phyloP scores from a whole-genome alignment of 495 filamentous ascomycete genomes.

The Evernia prunastri region DNA sequence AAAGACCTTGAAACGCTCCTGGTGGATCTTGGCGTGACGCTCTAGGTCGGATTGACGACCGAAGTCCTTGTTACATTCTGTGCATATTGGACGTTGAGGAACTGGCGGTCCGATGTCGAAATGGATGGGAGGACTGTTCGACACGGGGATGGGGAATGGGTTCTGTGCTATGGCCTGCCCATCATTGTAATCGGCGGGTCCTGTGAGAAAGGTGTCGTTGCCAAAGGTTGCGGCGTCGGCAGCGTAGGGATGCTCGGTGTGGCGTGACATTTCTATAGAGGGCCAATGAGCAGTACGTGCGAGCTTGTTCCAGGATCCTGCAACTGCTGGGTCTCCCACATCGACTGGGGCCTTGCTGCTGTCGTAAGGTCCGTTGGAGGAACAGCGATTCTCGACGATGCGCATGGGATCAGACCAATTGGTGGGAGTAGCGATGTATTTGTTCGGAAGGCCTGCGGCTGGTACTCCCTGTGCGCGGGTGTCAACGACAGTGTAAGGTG shows the following conservation, averaged over 20 bases:
- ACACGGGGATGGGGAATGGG: not conserved
- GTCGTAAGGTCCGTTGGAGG: not conserved
- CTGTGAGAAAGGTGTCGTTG: not conserved
- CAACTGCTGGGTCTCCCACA: not conserved
- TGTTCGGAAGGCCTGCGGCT: not conserved
- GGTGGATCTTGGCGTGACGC: constrained; percentile 7
- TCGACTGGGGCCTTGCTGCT: not conserved
- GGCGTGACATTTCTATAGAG: not conserved
- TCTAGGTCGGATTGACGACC: not conserved
- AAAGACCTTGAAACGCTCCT: not conserved
- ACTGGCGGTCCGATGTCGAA: not conserved
- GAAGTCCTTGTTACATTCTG: not conserved
- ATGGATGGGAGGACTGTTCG: no score
- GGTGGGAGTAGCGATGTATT: not conserved
- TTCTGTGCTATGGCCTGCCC: not conserved
- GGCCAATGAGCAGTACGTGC: not conserved
- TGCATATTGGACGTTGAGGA: not conserved
- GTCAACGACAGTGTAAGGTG: not conserved
- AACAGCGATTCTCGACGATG: not conserved
- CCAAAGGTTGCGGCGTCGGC: not conserved
- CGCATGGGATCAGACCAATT: not conserved
- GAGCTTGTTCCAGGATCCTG: not conserved
- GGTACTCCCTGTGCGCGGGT: not conserved
- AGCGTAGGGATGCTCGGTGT: not conserved
- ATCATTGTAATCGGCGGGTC: not conserved